Evolutionary conservation across 1,139 yeast genomes (phyloP), one percentile per base, ranked within the genome.

Genomic region (Scheffersomyces cryptocercus): DNA sequence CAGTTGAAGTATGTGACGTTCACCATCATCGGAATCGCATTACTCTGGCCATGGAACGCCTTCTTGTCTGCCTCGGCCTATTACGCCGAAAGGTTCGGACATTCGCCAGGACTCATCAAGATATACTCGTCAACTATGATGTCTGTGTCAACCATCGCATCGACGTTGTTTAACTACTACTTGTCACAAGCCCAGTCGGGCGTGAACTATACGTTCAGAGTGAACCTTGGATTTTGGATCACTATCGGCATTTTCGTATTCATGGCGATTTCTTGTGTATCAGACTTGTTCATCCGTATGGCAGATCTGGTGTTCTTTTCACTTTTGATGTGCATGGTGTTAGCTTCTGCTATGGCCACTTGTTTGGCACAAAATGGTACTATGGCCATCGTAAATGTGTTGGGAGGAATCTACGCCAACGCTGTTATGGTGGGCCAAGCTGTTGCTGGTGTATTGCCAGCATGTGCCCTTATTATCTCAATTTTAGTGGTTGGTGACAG

Each of bases 41-140:
- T 87, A 32, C 73, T 93, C 35, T 93, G 98, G 98, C 98, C 99
- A 0, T 93, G 98, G 97, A 93, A 93, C 69, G 83, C 95, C 52
- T 85, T 90, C 54, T 68, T 93, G 8, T 84, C 95, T 1, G 97
- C 97, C 0, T 79, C 95, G 0, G 87, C 88, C 4, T 90, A 88
- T 64, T 89, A 89, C 59, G 80, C 81, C 31, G 79, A 78, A 42
- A 65, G 93, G 40, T 84, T 91, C 49, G 68, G 72, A 15, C 74
- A 72, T 29, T 66, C 76, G 10, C 81, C 85, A 0, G 48, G 64
- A 1, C 67, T 88, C 48, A 77, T 84, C 10, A 78, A 77, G 48
- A 74, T 79, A 37, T 88, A 88, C 60, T 79, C 91, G 5, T 84
- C 95, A 20, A 82, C 95, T 0, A 86, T 91, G 85, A 93, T 93